These are phyloP conservation scores for Punica granatum DNA, from an alignment of 345 rosid genomes.

Conservation along the genomic window DNA sequence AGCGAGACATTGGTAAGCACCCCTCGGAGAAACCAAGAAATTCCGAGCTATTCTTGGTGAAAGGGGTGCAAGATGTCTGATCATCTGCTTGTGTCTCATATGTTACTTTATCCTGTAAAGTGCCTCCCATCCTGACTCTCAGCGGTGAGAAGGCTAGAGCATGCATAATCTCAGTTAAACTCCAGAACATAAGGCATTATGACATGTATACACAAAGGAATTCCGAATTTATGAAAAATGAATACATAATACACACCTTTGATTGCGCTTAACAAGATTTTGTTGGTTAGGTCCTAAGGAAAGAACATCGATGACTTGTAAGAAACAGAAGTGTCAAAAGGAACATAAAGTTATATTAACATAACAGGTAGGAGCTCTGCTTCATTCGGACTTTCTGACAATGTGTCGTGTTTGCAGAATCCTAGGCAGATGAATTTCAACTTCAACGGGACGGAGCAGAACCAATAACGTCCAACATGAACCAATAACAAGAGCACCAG, in stretches of 20 bases:
- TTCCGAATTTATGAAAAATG: background rate
- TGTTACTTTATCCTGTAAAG: slow-evolving; percentile 49
- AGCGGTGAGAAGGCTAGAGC: slow-evolving; percentile 61
- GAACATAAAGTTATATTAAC: too few relatives aligned
- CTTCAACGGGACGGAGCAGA: background rate
- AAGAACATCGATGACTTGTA: background rate
- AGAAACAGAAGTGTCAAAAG: background rate
- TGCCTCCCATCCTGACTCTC: slow-evolving; percentile 69
- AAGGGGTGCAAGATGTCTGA: slow-evolving; percentile 35
- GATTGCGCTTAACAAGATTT: slow-evolving; percentile 45
- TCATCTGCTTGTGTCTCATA: slow-evolving; percentile 33
- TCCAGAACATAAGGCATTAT: background rate
- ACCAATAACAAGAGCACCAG: background rate
- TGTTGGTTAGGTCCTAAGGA: slow-evolving; percentile 49
- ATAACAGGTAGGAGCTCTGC: too few relatives aligned
- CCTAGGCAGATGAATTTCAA: too few relatives aligned
- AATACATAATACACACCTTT: slow-evolving; percentile 31
- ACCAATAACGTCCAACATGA: background rate
- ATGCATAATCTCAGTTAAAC: background rate
- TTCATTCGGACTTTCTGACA: background rate
- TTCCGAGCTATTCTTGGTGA: slow-evolving; percentile 33
- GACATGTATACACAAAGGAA: background rate
- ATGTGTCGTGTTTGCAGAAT: background rate
- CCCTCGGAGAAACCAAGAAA: slow-evolving; percentile 55
- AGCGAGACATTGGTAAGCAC: slow-evolving; percentile 54